Conservation (phyloP, 306 rosid genomes). For the Fagus crenata region DNA sequence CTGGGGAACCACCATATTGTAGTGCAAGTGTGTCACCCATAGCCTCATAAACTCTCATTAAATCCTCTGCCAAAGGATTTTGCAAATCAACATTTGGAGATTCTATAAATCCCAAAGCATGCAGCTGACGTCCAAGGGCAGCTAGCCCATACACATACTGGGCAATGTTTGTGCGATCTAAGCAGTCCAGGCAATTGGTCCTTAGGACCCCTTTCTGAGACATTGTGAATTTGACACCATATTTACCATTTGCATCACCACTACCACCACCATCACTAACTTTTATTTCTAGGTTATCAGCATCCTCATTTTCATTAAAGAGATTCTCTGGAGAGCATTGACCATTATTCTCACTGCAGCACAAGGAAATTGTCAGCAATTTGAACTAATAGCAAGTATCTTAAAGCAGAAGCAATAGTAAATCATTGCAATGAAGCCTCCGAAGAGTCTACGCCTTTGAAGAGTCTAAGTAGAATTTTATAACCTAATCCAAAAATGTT, state of each 20-base stretch:
- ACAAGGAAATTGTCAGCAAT: slow-evolving; percentile 22
- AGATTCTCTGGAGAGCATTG: slow-evolving; percentile 40
- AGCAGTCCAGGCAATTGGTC: slow-evolving; percentile 94
- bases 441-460: background rate
- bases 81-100: slow-evolving; percentile 61
- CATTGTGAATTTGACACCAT: slow-evolving; percentile 36
- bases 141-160: slow-evolving; percentile 83
- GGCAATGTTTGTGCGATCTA: slow-evolving; percentile 97
- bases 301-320: slow-evolving; percentile 42
- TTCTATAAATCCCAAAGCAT: slow-evolving; percentile 58
- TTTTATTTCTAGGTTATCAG: slow-evolving; percentile 44
- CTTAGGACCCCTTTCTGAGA: slow-evolving; percentile 81
- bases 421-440: background rate
- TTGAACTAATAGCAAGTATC: slow-evolving; percentile 6
- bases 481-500: background rate
- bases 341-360: slow-evolving; percentile 51
- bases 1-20: slow-evolving; percentile 97
- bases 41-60: slow-evolving; percentile 75
- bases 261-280: slow-evolving; percentile 24
- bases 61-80: slow-evolving; percentile 70
- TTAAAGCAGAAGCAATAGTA: slow-evolving; percentile 11
- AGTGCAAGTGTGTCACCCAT: slow-evolving; percentile 94
- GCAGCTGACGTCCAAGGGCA: slow-evolving; percentile 77
- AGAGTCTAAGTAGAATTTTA: background rate
- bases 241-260: slow-evolving; percentile 33